Conservation (phyloP, 2,329 filamentous ascomycete genomes). For the Fusarium marasasianum region DNA sequence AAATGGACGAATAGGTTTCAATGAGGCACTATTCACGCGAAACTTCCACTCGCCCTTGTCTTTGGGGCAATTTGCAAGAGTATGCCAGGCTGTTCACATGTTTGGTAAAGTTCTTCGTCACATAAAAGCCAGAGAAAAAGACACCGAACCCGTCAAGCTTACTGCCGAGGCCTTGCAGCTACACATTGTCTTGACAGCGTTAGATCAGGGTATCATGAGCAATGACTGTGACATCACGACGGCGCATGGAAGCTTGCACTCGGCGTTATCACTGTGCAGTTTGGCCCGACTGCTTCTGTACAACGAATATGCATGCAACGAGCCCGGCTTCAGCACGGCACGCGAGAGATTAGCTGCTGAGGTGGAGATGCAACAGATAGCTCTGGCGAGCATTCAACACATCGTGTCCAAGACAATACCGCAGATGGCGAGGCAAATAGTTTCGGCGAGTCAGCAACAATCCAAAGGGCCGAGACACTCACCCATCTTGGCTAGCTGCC, state of each 20-base stretch:
- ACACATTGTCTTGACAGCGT: neutral
- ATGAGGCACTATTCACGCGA: neutral
- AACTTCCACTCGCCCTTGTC: neutral
- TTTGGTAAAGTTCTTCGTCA: neutral
- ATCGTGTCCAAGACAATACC: neutral
- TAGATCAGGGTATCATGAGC: neutral
- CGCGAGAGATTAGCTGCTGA: neutral
- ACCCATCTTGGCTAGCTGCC: neutral
- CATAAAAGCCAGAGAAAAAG: neutral
- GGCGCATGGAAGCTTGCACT: neutral
- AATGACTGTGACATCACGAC: neutral
- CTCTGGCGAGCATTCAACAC: neutral
- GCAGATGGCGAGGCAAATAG: neutral
- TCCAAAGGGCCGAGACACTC: neutral
- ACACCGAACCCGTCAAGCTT: neutral
- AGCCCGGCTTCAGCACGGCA: neutral
- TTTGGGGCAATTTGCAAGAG: neutral
- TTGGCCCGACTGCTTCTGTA: neutral
- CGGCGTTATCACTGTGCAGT: neutral
- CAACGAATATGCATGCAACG: neutral
- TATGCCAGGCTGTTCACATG: neutral
- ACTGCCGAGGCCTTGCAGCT: neutral
- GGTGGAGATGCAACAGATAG: neutral
- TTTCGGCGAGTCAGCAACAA: neutral
- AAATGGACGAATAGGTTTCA: neutral